Percentiles rank a stretch among this genome's conserved stretches.
Evolutionary conservation across 345 rosid species (phyloP).

Genomic region (Balakata baccata): DNA sequence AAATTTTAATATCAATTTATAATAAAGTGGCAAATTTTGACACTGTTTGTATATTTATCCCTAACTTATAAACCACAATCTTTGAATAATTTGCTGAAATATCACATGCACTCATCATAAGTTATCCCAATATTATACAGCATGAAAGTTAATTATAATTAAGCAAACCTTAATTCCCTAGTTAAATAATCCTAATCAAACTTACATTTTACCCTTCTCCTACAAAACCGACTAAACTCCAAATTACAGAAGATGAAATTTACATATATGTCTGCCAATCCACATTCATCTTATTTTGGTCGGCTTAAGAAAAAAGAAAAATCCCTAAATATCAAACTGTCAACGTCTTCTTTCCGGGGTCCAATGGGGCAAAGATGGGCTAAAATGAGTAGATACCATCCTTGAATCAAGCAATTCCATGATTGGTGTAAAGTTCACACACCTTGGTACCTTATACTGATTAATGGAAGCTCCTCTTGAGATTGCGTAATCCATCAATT

Average conservation of each 20-base stretch:
- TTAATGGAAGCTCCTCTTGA: slow-evolving; percentile 46
- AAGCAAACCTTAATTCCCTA: too few relatives aligned
- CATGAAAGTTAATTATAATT: too few relatives aligned
- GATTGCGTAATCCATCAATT: slow-evolving; percentile 46
- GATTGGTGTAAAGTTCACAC: slow-evolving; percentile 41
- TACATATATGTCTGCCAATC: neutral
- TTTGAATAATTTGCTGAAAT: too few relatives aligned
- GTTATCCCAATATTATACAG: too few relatives aligned
- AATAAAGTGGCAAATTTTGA: too few relatives aligned
- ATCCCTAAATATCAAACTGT: neutral
- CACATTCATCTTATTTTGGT: slow-evolving; percentile 7
- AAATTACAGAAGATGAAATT: neutral
- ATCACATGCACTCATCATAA: too few relatives aligned
- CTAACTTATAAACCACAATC: too few relatives aligned
- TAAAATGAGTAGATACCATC: slow-evolving; percentile 31
- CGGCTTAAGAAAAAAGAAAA: neutral
- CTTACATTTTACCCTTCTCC: slow-evolving; percentile 11
- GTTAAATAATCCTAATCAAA: slow-evolving; percentile 31
- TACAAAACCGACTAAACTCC: slow-evolving; percentile 7
- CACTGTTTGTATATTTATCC: too few relatives aligned
- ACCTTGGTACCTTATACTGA: slow-evolving; percentile 45
- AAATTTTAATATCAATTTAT: too few relatives aligned
- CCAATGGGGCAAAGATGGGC: slow-evolving; percentile 38
- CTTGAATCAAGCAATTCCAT: slow-evolving; percentile 44
- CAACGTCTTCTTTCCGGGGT: slow-evolving; percentile 28